A percentile compares a stretch with the other conserved stretches of the same genome.
phyloP scores from a whole-genome alignment of 192 early-diverging fungal genomes.

The Backusella australiensis region DNA sequence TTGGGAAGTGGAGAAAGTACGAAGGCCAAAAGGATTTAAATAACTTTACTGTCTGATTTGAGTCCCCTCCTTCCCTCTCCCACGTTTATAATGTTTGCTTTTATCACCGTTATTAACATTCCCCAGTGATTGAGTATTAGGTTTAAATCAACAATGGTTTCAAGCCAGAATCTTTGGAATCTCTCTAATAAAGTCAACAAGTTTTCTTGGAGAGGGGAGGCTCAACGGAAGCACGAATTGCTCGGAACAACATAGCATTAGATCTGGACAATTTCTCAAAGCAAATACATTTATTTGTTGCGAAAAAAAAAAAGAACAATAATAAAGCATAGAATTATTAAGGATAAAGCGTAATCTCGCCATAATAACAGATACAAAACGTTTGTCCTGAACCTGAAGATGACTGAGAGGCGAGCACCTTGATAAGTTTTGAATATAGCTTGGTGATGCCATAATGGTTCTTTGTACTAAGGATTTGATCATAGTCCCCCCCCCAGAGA shows the following conservation, averaged over 20 bases:
- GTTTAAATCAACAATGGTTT: constrained; percentile 12
- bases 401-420: background rate
- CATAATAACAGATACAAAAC: background rate
- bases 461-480: background rate
- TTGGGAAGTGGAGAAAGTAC: background rate
- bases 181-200: background rate
- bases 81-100: background rate
- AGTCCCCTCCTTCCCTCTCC: background rate
- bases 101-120: constrained; percentile 9
- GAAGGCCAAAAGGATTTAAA: constrained; percentile 9
- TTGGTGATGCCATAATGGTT: background rate
- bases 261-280: background rate
- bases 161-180: constrained; percentile 8
- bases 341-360: background rate
- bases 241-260: background rate
- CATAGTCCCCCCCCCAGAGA: background rate
- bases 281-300: background rate
- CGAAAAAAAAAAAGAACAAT: background rate
- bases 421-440: background rate
- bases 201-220: background rate
- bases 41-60: constrained; percentile 7
- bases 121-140: background rate
- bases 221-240: background rate
- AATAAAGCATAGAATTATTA: background rate
- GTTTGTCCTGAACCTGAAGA: background rate